These are phyloP conservation scores for Trichomonas vaginalis DNA, from an alignment of 208 protist species.

Conservation along the genomic window DNA sequence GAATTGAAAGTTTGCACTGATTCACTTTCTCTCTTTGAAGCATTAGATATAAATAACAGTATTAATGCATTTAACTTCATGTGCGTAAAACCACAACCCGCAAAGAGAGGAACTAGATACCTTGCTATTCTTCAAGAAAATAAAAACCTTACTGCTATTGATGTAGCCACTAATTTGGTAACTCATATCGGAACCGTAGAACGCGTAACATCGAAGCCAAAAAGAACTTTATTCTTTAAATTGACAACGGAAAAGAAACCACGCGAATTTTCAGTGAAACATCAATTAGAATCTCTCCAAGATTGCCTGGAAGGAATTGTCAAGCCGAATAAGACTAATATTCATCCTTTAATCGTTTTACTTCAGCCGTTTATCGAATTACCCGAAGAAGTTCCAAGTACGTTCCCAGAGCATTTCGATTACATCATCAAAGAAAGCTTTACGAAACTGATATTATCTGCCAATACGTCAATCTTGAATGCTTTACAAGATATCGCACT, in stretches of 20 bases:
- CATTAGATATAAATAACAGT: neutral
- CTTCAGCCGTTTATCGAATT: neutral
- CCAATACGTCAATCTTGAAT: too few species aligned
- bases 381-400: too few species aligned
- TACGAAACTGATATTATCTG: too few species aligned
- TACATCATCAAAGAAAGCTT: too few species aligned
- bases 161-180: neutral
- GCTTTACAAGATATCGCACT: too few species aligned
- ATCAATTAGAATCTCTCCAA: neutral
- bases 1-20: neutral
- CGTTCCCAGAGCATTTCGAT: too few species aligned
- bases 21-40: neutral
- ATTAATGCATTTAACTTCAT: neutral
- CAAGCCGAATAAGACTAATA: neutral
- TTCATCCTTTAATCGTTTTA: neutral
- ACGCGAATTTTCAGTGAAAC: neutral
- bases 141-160: neutral
- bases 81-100: neutral
- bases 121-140: neutral
- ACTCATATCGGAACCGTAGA: neutral
- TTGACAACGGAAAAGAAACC: neutral
- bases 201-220: neutral
- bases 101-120: neutral
- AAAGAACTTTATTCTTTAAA: neutral
- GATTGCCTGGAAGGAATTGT: neutral